Evolutionary conservation across 306 rosid species (phyloP).

Genomic region (Pachyrhizus erosus): DNA sequence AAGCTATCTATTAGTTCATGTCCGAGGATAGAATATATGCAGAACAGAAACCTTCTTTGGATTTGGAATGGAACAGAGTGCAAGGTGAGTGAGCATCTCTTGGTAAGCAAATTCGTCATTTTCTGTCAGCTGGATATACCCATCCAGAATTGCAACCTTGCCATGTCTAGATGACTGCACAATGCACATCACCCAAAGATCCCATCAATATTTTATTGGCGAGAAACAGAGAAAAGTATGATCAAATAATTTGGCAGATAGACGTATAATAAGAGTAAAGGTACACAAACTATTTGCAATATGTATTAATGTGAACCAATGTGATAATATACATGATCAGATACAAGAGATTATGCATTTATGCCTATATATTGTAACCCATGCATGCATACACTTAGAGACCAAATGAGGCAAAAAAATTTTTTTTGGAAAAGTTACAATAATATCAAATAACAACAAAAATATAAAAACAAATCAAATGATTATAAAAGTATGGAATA

Average conservation of each 20-base stretch:
- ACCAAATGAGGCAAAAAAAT: background rate
- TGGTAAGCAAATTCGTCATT: conserved; percentile 63
- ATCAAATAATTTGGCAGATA: too few species aligned
- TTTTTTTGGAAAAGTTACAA: background rate
- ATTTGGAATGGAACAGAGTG: conserved; percentile 54
- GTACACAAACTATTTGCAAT: background rate
- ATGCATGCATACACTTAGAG: background rate
- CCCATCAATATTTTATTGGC: background rate
- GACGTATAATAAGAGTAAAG: background rate
- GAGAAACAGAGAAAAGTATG: background rate
- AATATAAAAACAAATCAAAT: background rate
- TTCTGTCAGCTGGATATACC: conserved; percentile 56
- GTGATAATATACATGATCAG: background rate
- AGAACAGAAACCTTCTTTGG: conserved; percentile 42
- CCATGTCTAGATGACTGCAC: conserved; percentile 51
- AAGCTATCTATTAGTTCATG: background rate
- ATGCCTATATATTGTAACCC: background rate
- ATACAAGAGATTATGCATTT: too few species aligned
- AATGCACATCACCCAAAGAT: background rate
- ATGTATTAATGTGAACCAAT: background rate
- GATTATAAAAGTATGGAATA: background rate
- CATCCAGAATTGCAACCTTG: conserved; percentile 56
- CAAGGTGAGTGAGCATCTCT: conserved; percentile 62
- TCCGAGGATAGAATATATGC: background rate
- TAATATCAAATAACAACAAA: background rate